Base-by-base conservation (phyloP, 805 yeast species). In the Starmerella potacharoeniae region DNA sequence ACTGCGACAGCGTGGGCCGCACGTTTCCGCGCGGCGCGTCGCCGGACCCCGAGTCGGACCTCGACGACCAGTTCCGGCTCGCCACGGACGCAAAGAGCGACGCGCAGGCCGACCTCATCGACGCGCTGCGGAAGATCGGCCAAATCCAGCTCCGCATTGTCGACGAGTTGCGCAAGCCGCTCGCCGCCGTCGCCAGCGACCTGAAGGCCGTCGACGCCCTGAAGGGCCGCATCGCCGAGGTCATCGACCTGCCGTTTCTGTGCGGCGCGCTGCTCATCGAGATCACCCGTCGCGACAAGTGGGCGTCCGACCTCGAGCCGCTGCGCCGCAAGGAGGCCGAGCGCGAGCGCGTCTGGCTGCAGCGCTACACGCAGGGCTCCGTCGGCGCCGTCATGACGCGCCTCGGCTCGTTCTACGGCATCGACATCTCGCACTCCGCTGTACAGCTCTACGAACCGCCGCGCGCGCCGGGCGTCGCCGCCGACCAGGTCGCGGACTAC, bases 311-410 rank as follows among this genome's bases (percentile, higher is more conserved):
- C 17, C n/a, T 55, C 44, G 53, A 35, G 16, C 60, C 82, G 77
- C 46, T 78, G 75, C 58, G 95, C 84, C 67, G 68, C 69, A 50
- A 69, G 70, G 53, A 74, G 73, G 54, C 75, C 89, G 61, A 70
- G 33, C 59, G 66, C 6, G 52, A 60, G 33, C 52, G 72, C 8
- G 74, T 75, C 39, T 88, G 95, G 96, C 58, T 75, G 5, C 72
- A 75, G 52, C 82, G 80, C 53, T 84, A 84, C 53, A 30, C 56
- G 17, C 37, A 55, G 16, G 60, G 59, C 9, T 50, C 63, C n/a
- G 56, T 63, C 33, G 62, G 62, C 11, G 34, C 42, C 6, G 8
- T 57, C 5, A 40, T 55, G 29, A 37, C 29, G 33, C 41, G 36
- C 6, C 35, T 57, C 8, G 50, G 49, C 39, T 29, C 41, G 11